These are phyloP conservation scores for Thraustotheca clavata DNA, from an alignment of 352 stramenopile genomes.

Conservation along the genomic window DNA sequence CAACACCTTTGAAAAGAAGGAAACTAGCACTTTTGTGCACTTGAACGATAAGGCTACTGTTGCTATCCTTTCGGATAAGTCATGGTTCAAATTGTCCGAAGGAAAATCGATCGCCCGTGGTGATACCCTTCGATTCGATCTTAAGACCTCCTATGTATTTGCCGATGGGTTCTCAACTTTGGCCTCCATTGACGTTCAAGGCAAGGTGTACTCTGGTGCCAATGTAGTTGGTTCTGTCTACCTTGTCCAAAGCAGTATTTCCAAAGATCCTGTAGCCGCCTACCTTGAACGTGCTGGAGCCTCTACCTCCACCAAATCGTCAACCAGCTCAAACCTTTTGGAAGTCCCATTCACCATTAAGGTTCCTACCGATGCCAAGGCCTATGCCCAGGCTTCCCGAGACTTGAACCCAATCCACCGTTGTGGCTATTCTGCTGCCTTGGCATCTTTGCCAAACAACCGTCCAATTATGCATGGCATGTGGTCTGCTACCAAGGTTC, in stretches of 20 bases:
- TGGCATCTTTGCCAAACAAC: conserved; percentile 59
- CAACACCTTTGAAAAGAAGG: conserved; percentile 56
- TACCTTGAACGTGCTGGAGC: conserved; percentile 2
- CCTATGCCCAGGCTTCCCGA: conserved; percentile 69
- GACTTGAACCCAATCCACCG: conserved; percentile 85
- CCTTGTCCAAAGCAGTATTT: conserved; percentile 29
- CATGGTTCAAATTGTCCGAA: conserved; percentile 39
- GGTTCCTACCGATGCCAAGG: conserved; percentile 49
- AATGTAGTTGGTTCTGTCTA: conserved; percentile 31
- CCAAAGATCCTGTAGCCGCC: conserved; percentile 14
- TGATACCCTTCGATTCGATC: conserved; percentile 42
- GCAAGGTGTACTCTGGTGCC: conserved; percentile 4
- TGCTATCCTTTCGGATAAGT: conserved; percentile 52
- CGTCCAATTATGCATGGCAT: conserved; percentile 84
- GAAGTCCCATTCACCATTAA: conserved; percentile 56
- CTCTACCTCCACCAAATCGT: not conserved
- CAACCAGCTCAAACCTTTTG: conserved; percentile 38
- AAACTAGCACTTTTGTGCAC: conserved; percentile 26
- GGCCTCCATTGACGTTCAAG: conserved; percentile 35
- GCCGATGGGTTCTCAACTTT: conserved; percentile 31
- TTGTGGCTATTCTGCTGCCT: conserved; percentile 58
- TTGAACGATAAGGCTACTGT: conserved; percentile 22
- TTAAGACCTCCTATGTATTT: conserved; percentile 51
- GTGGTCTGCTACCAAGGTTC: conserved; percentile 82
- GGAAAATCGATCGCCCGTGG: conserved; percentile 25